Conservation (phyloP, 2,329 filamentous ascomycete species). For the Akanthomyces uredinophilus region DNA sequence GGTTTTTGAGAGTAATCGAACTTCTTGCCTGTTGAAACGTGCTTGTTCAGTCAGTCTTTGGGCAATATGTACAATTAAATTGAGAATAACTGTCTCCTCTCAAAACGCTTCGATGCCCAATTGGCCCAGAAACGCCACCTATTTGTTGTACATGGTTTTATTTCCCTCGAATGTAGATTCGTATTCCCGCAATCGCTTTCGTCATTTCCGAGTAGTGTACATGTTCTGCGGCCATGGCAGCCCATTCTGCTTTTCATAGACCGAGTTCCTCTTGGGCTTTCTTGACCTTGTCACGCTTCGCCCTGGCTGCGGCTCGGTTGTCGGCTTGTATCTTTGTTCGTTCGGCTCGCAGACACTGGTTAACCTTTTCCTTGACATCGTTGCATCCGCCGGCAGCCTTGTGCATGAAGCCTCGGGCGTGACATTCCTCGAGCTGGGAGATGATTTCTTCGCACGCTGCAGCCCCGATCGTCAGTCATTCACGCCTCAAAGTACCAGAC, state of each 20-base stretch:
- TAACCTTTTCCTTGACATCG: slow-evolving; percentile 75
- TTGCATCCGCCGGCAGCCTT: slow-evolving; percentile 91
- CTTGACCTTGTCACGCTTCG: slow-evolving; percentile 68
- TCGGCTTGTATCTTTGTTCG: slow-evolving; percentile 69
- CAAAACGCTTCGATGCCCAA: background rate
- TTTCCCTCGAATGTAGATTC: background rate
- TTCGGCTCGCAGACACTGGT: slow-evolving; percentile 76
- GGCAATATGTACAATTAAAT: slow-evolving; percentile 6
- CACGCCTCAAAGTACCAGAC: background rate
- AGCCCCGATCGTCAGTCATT: slow-evolving; percentile 19
- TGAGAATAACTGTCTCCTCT: slow-evolving; percentile 6
- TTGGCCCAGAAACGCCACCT: slow-evolving; percentile 6
- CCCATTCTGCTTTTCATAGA: slow-evolving; percentile 22
- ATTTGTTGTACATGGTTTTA: slow-evolving; percentile 5
- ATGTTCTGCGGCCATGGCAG: background rate
- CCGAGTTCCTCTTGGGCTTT: slow-evolving; percentile 57
- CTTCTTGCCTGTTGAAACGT: background rate
- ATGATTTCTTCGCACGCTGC: slow-evolving; percentile 93
- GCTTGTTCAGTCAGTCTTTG: background rate
- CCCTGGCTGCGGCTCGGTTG: slow-evolving; percentile 65
- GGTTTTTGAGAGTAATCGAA: background rate
- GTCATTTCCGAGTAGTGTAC: background rate
- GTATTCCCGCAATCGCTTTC: background rate
- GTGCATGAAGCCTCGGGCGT: slow-evolving; percentile 85
- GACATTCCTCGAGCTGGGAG: slow-evolving; percentile 90